Evolutionary conservation across 192 early-diverging fungal genomes (phyloP), one percentile per base, ranked within the genome.

Genomic region (Entomortierella chlamydospora): DNA sequence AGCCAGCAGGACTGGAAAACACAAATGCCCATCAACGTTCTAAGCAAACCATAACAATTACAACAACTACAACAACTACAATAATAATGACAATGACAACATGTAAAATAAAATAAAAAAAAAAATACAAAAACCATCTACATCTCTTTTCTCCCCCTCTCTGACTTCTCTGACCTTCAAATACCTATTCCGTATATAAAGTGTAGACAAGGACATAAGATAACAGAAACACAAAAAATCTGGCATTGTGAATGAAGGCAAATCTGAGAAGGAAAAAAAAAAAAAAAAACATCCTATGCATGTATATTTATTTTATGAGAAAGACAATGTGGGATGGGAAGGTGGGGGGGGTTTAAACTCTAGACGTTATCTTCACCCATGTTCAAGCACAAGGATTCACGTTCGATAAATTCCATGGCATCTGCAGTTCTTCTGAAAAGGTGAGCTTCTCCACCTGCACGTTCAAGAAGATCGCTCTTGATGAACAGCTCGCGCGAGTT

Each of bases 401-500:
- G 76, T 31, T 87, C 83, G 50, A 91, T 68, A 70, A 86, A 87
- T 0, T 78, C 65, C 58, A 91, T 73, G 12, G 92, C 92, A 28
- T 93, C 86, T 6, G 83, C 72, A 34, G 73, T 82, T 45, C 72
- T 64, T 61, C 81, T 64, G 73, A 95, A 95, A 49, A 95, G 89
- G 67, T 91, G 86, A 10, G 87, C 73, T 22, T 83, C 79, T 11
- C 95, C 94, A 18, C 90, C 88, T 29, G 72, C 68, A 42, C 76
- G 76, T 12, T 87, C 73, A 52, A 83, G 80, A 43, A 98, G 80
- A 2, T 93, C 92, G 1, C 93, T 89, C 9, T 91, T 88, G 37
- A 86, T 77, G 80, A 99, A 97, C n/a, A 86, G 59, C 17, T 82
- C 83, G 20, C 86, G 87, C 60, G 95, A 92, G 17, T 83, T 78